Conservation (phyloP, 768 basidiomycete genomes). For the Russula sp. region DNA sequence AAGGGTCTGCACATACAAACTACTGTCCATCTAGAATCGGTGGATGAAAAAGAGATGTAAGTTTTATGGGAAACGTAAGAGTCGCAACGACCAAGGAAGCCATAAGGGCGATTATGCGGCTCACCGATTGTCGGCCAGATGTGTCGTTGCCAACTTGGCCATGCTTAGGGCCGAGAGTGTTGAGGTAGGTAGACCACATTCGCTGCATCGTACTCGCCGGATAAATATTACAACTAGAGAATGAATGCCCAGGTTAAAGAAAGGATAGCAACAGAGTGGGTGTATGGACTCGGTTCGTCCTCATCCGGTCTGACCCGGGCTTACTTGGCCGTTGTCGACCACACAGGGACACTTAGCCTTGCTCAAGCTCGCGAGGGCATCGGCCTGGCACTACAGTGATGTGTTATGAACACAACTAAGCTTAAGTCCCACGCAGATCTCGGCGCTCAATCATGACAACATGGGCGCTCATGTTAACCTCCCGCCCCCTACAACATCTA, state of each 20-base stretch:
- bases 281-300: too few species aligned
- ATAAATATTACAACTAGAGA: slow-evolving; percentile 13
- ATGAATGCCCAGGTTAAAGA: not conserved
- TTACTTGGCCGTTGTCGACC: too few species aligned
- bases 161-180: slow-evolving; percentile 25
- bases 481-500: too few species aligned
- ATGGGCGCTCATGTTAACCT: too few species aligned
- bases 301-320: too few species aligned
- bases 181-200: slow-evolving; percentile 50
- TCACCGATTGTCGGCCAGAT: slow-evolving; percentile 16
- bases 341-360: too few species aligned
- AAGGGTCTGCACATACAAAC: slow-evolving; percentile 8
- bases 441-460: too few species aligned
- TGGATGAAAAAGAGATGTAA: not conserved
- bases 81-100: not conserved
- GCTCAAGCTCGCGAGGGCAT: too few species aligned
- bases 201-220: slow-evolving; percentile 38
- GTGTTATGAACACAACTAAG: too few species aligned
- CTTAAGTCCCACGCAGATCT: too few species aligned
- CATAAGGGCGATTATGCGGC: not conserved
- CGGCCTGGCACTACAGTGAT: too few species aligned
- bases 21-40: slow-evolving; percentile 17
- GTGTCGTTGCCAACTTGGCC: not conserved
- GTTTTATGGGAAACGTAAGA: not conserved
- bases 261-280: not conserved